phyloP scores from a whole-genome alignment of 2,329 filamentous ascomycete species.

The Lachnellula subtilissima region DNA sequence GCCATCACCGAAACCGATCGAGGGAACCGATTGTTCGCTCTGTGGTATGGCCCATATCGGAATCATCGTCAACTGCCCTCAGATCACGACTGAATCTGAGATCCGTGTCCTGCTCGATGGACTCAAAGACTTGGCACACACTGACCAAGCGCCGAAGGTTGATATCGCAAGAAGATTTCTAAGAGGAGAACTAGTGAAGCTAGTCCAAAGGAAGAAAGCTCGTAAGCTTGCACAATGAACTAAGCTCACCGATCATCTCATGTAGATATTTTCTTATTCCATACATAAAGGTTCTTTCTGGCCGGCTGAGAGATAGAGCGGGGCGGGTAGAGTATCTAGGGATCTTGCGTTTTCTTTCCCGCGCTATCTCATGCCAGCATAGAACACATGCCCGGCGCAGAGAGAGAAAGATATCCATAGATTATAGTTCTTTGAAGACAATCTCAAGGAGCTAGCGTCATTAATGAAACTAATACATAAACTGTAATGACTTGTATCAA shows the following conservation, averaged over 20 bases:
- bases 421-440: no score
- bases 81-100: not conserved
- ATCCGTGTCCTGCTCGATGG: constrained; percentile 1
- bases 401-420: no score
- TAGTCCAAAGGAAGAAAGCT: not conserved
- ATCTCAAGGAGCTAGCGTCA: no score
- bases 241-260: not conserved
- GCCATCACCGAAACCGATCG: not conserved
- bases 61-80: not conserved
- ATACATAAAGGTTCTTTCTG: not conserved
- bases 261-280: not conserved
- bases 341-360: not conserved
- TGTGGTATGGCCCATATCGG: not conserved
- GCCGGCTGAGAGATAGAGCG: not conserved
- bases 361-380: not conserved
- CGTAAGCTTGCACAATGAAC: not conserved
- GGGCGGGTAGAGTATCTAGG: not conserved
- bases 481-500: no score
- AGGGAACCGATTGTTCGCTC: not conserved
- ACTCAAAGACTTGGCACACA: not conserved
- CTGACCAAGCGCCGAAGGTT: not conserved
- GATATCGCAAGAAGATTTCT: not conserved
- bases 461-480: no score
- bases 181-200: not conserved
- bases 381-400: no score